Evolutionary conservation across 192 early-diverging fungal genomes (phyloP).

Genomic region (Backusella australiensis): DNA sequence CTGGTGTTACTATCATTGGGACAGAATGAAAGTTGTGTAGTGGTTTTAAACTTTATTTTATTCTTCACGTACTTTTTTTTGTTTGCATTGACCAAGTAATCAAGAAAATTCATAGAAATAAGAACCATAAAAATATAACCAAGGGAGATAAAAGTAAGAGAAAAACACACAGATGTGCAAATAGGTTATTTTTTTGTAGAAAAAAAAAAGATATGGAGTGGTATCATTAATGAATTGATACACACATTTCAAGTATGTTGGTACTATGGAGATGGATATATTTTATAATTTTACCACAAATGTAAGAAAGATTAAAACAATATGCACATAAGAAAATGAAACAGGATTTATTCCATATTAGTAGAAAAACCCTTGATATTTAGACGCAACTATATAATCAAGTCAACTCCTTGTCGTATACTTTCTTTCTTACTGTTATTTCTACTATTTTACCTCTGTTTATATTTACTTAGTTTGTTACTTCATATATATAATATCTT

Average conservation of each 20-base stretch:
- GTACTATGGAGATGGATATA: neutral
- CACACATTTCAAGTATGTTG: too few relatives aligned
- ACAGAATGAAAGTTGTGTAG: neutral
- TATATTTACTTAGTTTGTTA: too few relatives aligned
- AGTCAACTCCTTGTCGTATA: conserved; percentile 1
- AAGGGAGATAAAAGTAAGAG: neutral
- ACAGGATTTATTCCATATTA: neutral
- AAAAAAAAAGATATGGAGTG: neutral
- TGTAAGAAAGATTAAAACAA: neutral
- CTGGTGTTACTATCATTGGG: neutral
- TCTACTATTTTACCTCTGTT: neutral
- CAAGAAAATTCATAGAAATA: neutral
- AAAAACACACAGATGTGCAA: neutral
- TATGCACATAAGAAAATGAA: neutral
- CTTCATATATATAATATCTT: neutral
- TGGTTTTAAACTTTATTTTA: neutral
- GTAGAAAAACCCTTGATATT: conserved; percentile 5
- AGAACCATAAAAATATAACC: too few relatives aligned
- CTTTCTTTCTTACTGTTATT: neutral
- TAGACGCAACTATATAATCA: neutral
- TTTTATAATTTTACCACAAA: neutral
- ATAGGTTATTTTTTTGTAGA: neutral
- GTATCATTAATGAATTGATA: neutral
- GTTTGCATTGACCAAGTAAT: neutral
- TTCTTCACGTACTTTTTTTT: neutral